Conservation (phyloP, 805 yeast species). For the Myxozyma melibiosi region DNA sequence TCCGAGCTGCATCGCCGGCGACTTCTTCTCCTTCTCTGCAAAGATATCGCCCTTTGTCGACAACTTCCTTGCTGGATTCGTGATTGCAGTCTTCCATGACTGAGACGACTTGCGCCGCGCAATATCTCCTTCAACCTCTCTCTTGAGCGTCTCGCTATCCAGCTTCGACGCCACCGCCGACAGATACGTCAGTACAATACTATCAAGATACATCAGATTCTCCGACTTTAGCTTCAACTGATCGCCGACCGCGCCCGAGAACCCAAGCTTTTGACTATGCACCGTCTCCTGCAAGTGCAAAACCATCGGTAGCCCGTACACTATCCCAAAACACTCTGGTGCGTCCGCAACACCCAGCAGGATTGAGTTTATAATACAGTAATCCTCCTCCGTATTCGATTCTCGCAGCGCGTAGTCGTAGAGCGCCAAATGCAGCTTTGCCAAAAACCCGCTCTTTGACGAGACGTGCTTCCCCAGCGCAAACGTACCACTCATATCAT, state of each 20-base stretch:
- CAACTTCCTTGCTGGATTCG: conserved; percentile 9
- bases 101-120: not conserved
- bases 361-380: conserved; percentile 25
- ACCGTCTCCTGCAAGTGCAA: conserved; percentile 24
- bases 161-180: conserved; percentile 13
- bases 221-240: not conserved
- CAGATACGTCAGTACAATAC: conserved; percentile 14
- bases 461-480: not conserved
- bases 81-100: conserved; percentile 10
- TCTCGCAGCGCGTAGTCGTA: conserved; percentile 15
- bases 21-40: not conserved
- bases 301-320: conserved; percentile 30
- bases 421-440: conserved; percentile 16
- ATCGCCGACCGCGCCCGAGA: not conserved
- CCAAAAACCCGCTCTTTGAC: conserved; percentile 16
- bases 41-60: not conserved
- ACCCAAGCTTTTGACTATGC: not conserved
- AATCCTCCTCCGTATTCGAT: conserved; percentile 31
- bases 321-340: conserved; percentile 20
- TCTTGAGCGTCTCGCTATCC: not conserved
- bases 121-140: conserved; percentile 7
- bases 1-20: not conserved
- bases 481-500: not conserved
- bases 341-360: conserved; percentile 11
- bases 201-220: conserved; percentile 10